Conservation (phyloP, 108 stramenopile species). For the Cylindrotheca closterium region DNA sequence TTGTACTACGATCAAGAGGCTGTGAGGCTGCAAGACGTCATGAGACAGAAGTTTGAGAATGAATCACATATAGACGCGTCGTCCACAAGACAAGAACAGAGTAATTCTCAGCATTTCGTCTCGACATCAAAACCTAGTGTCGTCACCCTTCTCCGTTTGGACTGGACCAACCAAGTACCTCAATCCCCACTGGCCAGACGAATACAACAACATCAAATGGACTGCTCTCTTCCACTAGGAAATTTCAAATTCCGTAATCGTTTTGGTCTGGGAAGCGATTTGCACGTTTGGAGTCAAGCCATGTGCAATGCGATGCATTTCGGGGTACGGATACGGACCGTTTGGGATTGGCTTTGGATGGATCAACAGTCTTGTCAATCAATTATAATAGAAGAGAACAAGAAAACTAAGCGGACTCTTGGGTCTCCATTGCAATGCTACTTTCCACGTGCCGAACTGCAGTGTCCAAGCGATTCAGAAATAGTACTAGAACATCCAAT, state of each 20-base stretch:
- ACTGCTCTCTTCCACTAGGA: constrained; percentile 34
- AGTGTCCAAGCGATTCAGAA: constrained; percentile 38
- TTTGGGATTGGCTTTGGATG: constrained; percentile 42
- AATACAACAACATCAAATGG: constrained; percentile 32
- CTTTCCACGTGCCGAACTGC: constrained; percentile 44
- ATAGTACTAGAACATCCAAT: constrained; percentile 5
- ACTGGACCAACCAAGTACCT: constrained; percentile 47
- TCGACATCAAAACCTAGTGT: constrained; percentile 20
- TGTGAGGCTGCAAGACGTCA: too few relatives aligned
- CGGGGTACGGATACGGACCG: constrained; percentile 28
- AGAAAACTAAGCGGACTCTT: not conserved
- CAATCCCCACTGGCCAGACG: constrained; percentile 14
- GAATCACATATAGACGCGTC: too few relatives aligned
- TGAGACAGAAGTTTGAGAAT: too few relatives aligned
- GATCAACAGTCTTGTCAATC: constrained; percentile 30
- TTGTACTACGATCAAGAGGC: too few relatives aligned
- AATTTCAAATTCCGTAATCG: constrained; percentile 38
- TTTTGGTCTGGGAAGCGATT: constrained; percentile 54
- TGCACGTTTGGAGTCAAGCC: constrained; percentile 49
- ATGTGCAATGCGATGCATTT: constrained; percentile 43
- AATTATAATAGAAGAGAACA: not conserved
- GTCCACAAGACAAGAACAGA: too few relatives aligned
- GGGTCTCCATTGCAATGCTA: constrained; percentile 49
- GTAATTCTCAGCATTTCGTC: too few relatives aligned
- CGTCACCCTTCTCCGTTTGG: constrained; percentile 35